Conservation (phyloP, 345 rosid species). For the Acer negundo region DNA sequence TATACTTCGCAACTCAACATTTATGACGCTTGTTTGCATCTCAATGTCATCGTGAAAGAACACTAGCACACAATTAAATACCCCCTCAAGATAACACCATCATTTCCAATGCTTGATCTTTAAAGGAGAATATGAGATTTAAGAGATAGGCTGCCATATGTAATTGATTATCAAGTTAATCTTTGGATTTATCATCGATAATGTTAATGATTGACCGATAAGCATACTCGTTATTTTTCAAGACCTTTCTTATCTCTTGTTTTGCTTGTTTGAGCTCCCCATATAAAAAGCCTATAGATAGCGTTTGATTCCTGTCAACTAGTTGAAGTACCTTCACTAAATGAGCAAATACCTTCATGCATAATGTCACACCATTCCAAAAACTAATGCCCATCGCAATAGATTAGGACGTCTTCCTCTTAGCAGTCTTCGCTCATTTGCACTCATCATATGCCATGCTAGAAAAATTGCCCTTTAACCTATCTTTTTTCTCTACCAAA, state of each 20-base stretch:
- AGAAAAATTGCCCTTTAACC: background rate
- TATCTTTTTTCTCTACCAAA: background rate
- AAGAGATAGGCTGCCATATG: no score
- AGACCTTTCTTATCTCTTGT: background rate
- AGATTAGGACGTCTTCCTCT: background rate
- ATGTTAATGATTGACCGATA: background rate
- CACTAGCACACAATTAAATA: no score
- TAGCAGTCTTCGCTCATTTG: background rate
- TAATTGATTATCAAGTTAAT: background rate
- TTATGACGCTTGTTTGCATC: no score
- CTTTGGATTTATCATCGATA: background rate
- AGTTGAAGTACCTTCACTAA: background rate
- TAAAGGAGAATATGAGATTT: no score
- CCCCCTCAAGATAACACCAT: no score
- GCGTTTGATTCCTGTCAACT: background rate
- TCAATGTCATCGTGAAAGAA: no score
- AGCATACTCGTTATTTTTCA: background rate
- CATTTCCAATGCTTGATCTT: no score
- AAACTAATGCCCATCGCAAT: background rate
- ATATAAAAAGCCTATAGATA: background rate
- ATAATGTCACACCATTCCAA: background rate
- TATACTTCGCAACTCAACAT: no score
- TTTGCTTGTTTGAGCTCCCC: background rate
- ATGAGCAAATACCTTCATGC: slow-evolving; percentile 3
- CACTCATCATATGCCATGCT: background rate